These are phyloP conservation scores for Candida neerlandica DNA, from an alignment of 1,139 yeast genomes.

Conservation along the genomic window DNA sequence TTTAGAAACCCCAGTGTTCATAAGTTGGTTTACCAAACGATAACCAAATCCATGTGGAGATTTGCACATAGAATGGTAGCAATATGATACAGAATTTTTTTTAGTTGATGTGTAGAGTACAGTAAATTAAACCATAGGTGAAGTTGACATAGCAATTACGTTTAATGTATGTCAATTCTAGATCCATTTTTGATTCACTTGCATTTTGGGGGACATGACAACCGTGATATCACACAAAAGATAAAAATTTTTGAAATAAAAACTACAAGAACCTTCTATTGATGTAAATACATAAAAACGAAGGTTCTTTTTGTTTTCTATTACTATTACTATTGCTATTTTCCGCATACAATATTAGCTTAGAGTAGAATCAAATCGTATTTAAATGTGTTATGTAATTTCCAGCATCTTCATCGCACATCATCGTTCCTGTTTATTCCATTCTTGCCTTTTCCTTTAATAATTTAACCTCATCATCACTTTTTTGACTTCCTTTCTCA, in stretches of 20 bases:
- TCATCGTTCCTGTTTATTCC: slow-evolving; percentile 3
- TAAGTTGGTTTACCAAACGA: too few relatives aligned
- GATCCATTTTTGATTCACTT: not conserved
- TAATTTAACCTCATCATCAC: slow-evolving; percentile 41
- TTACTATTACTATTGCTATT: not conserved
- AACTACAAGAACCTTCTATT: not conserved
- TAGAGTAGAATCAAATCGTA: not conserved
- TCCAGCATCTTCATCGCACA: not conserved
- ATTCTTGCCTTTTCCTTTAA: slow-evolving; percentile 37
- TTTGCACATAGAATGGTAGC: too few relatives aligned
- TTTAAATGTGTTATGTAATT: not conserved
- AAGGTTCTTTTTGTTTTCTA: not conserved
- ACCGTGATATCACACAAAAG: not conserved
- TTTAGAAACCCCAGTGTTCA: too few relatives aligned
- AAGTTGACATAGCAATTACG: not conserved
- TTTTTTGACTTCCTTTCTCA: slow-evolving; percentile 39
- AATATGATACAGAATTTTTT: too few relatives aligned
- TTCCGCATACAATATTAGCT: not conserved
- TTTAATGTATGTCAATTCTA: not conserved
- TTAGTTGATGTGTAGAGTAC: not conserved
- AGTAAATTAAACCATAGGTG: not conserved
- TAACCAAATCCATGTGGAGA: too few relatives aligned
- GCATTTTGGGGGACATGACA: not conserved
- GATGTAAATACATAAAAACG: not conserved
- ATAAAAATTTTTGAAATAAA: not conserved